These are phyloP conservation scores for Akanthomyces uredinophilus DNA, from an alignment of 2,329 filamentous ascomycete genomes.

Conservation along the genomic window DNA sequence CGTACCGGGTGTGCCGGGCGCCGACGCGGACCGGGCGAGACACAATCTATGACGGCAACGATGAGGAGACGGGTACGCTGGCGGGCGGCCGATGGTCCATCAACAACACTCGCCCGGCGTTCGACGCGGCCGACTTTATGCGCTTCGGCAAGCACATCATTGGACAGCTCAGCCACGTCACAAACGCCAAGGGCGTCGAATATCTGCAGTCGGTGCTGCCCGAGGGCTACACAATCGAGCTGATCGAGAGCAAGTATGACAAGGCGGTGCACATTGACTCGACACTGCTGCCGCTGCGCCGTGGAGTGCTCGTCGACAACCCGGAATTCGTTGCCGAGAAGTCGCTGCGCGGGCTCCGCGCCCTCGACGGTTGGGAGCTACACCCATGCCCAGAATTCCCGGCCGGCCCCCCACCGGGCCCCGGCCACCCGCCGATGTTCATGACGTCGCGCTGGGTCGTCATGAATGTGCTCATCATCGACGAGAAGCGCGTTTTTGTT, in stretches of 20 bases:
- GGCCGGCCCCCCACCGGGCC: too few species aligned
- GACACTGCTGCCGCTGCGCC: not conserved
- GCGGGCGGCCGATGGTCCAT: too few species aligned
- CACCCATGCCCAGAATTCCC: not conserved
- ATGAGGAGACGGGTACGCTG: too few species aligned
- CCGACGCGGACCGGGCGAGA: too few species aligned
- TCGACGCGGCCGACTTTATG: too few species aligned
- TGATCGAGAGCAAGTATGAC: not conserved
- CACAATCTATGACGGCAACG: too few species aligned
- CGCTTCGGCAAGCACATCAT: not conserved
- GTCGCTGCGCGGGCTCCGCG: not conserved
- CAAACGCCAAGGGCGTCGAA: not conserved
- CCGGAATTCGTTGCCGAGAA: not conserved
- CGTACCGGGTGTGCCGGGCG: too few species aligned
- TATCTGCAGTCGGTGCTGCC: not conserved
- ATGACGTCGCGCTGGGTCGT: not conserved
- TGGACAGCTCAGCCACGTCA: not conserved
- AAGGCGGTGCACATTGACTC: constrained; percentile 16
- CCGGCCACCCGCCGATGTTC: not conserved
- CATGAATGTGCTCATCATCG: not conserved
- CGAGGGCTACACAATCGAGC: not conserved
- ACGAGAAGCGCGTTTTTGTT: not conserved
- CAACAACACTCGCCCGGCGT: too few species aligned
- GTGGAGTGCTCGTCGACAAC: not conserved
- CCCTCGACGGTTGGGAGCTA: not conserved